phyloP scores from a whole-genome alignment of 2,329 filamentous ascomycete genomes.

The Ophiocordyceps camponoti-leonardi region DNA sequence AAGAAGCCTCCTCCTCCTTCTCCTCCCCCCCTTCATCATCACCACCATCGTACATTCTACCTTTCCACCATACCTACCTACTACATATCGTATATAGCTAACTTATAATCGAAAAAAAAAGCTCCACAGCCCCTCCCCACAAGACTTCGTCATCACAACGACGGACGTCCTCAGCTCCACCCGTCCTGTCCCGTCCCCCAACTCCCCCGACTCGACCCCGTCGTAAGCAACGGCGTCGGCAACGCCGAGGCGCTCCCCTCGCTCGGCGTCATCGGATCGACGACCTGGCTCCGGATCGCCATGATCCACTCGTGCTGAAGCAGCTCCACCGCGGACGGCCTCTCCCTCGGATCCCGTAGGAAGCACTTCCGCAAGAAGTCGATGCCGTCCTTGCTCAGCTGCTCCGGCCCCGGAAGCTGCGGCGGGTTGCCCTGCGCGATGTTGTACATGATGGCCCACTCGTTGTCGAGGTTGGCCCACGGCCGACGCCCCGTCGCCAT shows the following conservation, averaged over 20 bases:
- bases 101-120: too few relatives aligned
- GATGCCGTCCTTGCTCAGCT: conserved; percentile 68
- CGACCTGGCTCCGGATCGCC: conserved; percentile 45
- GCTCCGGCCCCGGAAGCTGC: conserved; percentile 63
- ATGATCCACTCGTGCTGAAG: conserved; percentile 87
- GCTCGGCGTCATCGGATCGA: conserved; percentile 46
- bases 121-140: too few relatives aligned
- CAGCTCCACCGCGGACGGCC: conserved; percentile 72
- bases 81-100: too few relatives aligned
- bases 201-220: conserved; percentile 13
- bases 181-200: conserved; percentile 10
- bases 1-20: not conserved
- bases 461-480: conserved; percentile 93
- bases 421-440: conserved; percentile 94
- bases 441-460: conserved; percentile 99
- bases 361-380: conserved; percentile 86
- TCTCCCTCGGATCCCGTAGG: conserved; percentile 59
- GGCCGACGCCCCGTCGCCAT: conserved; percentile 92
- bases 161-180: too few relatives aligned
- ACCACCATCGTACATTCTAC: too few relatives aligned
- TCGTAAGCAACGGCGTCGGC: conserved; percentile 16
- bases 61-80: too few relatives aligned
- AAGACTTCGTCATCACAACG: too few relatives aligned
- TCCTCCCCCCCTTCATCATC: too few relatives aligned
- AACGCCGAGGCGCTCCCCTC: conserved; percentile 28